Percentiles rank a stretch among this genome's conserved stretches.
These are phyloP conservation scores for Corylus avellana DNA, from an alignment of 306 rosid species.

Conservation along the genomic window DNA sequence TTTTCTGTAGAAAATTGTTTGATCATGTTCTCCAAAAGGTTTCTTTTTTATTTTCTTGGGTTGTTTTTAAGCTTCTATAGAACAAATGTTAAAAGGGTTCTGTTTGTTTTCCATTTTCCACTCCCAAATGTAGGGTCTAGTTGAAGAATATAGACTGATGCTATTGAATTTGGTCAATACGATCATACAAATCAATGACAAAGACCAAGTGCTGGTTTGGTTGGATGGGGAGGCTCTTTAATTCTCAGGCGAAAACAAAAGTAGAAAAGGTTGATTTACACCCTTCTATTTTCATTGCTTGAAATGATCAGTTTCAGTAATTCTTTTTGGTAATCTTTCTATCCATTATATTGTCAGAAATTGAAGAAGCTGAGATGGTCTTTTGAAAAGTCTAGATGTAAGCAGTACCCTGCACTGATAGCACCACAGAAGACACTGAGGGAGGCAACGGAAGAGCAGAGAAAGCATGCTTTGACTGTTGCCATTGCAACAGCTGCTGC, in stretches of 20 bases:
- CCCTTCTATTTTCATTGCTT: neutral
- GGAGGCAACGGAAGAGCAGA: constrained; percentile 74
- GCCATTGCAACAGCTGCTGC: constrained; percentile 86
- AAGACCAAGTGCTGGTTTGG: constrained; percentile 71
- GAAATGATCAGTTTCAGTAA: neutral
- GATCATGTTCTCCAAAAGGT: neutral
- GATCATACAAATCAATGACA: constrained; percentile 52
- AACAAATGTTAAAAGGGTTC: neutral
- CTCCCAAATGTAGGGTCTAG: constrained; percentile 24
- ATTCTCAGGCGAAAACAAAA: constrained; percentile 50
- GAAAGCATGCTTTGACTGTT: constrained; percentile 74
- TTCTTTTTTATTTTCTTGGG: neutral
- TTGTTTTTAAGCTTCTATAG: constrained; percentile 13
- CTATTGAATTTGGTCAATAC: constrained; percentile 28
- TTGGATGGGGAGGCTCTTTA: constrained; percentile 63
- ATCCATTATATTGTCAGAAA: constrained; percentile 38
- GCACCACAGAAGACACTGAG: constrained; percentile 47
- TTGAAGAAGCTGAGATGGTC: constrained; percentile 60
- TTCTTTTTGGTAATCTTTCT: constrained; percentile 16
- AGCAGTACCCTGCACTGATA: constrained; percentile 47
- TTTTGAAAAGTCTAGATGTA: constrained; percentile 46
- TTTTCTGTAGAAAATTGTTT: constrained; percentile 1
- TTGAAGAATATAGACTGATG: constrained; percentile 24
- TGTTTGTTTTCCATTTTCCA: constrained; percentile 1
- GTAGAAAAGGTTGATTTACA: constrained; percentile 33